Percentiles rank a stretch among this genome's conserved stretches.
Evolutionary conservation across 2,329 filamentous ascomycete species (phyloP).

Genomic region (Pseudogymnoascus destructans): DNA sequence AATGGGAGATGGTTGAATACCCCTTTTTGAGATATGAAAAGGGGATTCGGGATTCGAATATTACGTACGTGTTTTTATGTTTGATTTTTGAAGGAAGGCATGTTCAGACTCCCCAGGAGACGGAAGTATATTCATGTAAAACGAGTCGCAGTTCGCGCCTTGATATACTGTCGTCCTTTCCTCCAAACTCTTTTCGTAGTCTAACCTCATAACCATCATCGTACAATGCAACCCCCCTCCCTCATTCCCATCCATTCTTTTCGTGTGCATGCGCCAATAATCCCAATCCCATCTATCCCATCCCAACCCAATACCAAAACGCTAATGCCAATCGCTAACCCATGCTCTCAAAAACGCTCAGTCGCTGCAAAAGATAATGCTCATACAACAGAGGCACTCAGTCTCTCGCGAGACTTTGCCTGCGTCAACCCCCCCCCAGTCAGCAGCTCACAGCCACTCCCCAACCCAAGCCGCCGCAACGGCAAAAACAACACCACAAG

Average conservation of each 20-base stretch:
- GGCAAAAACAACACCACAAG: neutral
- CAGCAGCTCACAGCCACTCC: neutral
- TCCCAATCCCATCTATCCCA: neutral
- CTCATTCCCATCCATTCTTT: neutral
- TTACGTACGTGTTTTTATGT: neutral
- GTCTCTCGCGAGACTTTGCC: neutral
- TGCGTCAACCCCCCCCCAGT: neutral
- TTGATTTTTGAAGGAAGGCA: neutral
- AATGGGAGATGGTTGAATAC: neutral
- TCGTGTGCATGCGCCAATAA: neutral
- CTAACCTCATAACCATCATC: neutral
- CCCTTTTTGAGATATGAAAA: neutral
- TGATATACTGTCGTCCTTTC: neutral
- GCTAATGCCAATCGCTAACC: constrained; percentile 2
- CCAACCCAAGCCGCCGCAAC: neutral
- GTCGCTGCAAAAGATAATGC: neutral
- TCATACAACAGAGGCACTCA: neutral
- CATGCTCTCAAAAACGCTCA: constrained; percentile 2
- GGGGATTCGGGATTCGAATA: neutral
- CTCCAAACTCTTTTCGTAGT: neutral
- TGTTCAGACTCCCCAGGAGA: no score
- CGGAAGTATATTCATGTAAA: no score
- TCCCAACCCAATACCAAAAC: neutral
- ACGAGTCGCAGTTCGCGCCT: no score
- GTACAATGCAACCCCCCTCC: neutral